phyloP scores from a whole-genome alignment of 1,139 yeast species.

The Diutina pseudorugosa region DNA sequence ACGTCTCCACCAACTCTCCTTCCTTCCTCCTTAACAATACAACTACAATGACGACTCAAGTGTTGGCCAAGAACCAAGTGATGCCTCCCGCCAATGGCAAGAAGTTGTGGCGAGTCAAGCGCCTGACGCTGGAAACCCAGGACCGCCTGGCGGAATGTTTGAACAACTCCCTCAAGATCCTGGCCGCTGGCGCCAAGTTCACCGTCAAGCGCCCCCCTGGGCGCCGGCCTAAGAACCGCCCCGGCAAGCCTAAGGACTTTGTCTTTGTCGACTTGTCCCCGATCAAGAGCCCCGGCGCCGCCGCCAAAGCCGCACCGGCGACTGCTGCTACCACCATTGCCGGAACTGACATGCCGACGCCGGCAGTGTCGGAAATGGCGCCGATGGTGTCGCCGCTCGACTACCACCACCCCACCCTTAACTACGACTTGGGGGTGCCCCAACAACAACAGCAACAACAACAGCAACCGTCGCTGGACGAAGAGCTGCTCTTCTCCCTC shows the following conservation, averaged over 20 bases:
- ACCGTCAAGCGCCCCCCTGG: conserved; percentile 33
- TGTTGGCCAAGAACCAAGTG: conserved; percentile 8
- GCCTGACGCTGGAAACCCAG: background rate
- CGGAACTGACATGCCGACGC: background rate
- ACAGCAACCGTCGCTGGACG: background rate
- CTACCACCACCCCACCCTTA: background rate
- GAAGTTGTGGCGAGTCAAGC: conserved; percentile 36
- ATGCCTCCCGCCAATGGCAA: conserved; percentile 35
- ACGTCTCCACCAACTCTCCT: background rate
- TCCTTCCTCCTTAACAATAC: background rate
- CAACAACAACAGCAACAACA: background rate
- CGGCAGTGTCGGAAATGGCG: background rate
- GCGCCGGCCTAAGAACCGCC: conserved; percentile 38
- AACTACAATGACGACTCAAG: conserved; percentile 9
- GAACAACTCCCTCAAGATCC: conserved; percentile 2
- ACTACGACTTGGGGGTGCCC: background rate
- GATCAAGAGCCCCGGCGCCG: conserved; percentile 15
- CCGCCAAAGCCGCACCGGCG: background rate
- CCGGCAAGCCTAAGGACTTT: conserved; percentile 41
- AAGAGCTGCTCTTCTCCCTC: background rate
- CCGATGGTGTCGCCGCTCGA: background rate
- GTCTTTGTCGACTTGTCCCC: conserved; percentile 47
- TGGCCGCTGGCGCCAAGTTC: conserved; percentile 16
- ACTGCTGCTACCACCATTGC: background rate
- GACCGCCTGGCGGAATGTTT: conserved; percentile 3